Conservation (phyloP, 1,139 yeast species). For the Suhomyces atakaporum region DNA sequence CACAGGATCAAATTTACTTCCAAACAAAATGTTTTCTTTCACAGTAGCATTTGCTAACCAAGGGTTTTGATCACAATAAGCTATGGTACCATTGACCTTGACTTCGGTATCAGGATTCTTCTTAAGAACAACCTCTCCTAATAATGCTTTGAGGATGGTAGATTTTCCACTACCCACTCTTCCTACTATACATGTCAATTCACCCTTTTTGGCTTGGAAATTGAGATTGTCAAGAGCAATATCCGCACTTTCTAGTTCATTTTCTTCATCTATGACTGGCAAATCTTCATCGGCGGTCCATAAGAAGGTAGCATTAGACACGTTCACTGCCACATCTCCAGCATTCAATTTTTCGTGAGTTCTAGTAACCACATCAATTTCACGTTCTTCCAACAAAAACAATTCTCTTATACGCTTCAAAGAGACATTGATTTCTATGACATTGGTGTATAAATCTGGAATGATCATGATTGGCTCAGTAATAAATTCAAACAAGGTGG, state of each 20-base stretch:
- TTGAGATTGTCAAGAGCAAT: constrained; percentile 23
- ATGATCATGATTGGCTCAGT: constrained; percentile 38
- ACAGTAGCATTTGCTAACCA: constrained; percentile 27
- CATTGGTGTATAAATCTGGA: constrained; percentile 32
- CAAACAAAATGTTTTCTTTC: constrained; percentile 27
- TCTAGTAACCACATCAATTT: constrained; percentile 21
- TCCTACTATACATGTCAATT: constrained; percentile 32
- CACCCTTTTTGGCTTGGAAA: constrained; percentile 27
- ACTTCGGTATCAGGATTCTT: constrained; percentile 10
- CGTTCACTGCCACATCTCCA: constrained; percentile 13
- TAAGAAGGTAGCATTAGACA: constrained; percentile 17
- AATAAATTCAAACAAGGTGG: constrained; percentile 38
- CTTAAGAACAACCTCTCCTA: constrained; percentile 26
- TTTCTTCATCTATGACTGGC: constrained; percentile 16
- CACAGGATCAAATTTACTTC: constrained; percentile 21
- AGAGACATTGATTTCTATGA: constrained; percentile 37
- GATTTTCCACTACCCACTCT: constrained; percentile 34
- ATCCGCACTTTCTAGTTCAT: constrained; percentile 6
- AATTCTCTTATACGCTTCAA: constrained; percentile 35
- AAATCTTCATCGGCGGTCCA: constrained; percentile 14
- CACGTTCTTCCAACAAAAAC: constrained; percentile 37
- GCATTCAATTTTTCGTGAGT: constrained; percentile 14
- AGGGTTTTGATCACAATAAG: constrained; percentile 29
- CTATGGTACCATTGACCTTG: constrained; percentile 24
- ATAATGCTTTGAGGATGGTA: constrained; percentile 25